Conservation (phyloP, 164 flowering plant genomes). For the Taxillus chinensis region DNA sequence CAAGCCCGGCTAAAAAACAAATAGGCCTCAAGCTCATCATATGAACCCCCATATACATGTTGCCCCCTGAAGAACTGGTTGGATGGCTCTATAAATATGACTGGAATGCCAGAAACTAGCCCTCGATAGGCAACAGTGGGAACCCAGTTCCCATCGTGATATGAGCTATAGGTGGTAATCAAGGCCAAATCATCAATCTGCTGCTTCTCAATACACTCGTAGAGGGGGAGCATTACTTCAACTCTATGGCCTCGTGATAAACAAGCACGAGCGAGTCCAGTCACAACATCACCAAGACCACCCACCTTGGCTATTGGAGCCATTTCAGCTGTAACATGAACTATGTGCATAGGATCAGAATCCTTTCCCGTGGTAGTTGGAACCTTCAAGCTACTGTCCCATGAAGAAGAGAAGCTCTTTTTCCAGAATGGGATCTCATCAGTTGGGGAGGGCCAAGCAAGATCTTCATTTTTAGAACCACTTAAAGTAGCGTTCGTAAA, state of each 20-base stretch:
- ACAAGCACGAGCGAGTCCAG: constrained; percentile 65
- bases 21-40: constrained; percentile 64
- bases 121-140: constrained; percentile 45
- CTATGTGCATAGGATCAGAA: constrained; percentile 37
- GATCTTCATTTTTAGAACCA: constrained; percentile 8
- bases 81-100: constrained; percentile 46
- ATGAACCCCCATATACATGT: constrained; percentile 54
- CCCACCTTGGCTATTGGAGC: constrained; percentile 72
- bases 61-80: constrained; percentile 55
- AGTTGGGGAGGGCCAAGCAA: constrained; percentile 55
- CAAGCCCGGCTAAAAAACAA: constrained; percentile 62
- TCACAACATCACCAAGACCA: constrained; percentile 76
- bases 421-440: constrained; percentile 58
- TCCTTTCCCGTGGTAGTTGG: constrained; percentile 27
- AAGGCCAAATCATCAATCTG: constrained; percentile 32
- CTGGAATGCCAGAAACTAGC: constrained; percentile 40
- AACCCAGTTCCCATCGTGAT: constrained; percentile 48
- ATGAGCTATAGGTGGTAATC: constrained; percentile 32
- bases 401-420: constrained; percentile 23
- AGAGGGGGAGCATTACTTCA: constrained; percentile 59
- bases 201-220: constrained; percentile 49
- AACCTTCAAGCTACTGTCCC: constrained; percentile 16
- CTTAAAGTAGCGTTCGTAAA: background rate
- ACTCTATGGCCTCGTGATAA: constrained; percentile 49
- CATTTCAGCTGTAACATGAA: constrained; percentile 73